phyloP scores from a whole-genome alignment of 208 protist genomes.

The Acanthamoeba lenticulata region DNA sequence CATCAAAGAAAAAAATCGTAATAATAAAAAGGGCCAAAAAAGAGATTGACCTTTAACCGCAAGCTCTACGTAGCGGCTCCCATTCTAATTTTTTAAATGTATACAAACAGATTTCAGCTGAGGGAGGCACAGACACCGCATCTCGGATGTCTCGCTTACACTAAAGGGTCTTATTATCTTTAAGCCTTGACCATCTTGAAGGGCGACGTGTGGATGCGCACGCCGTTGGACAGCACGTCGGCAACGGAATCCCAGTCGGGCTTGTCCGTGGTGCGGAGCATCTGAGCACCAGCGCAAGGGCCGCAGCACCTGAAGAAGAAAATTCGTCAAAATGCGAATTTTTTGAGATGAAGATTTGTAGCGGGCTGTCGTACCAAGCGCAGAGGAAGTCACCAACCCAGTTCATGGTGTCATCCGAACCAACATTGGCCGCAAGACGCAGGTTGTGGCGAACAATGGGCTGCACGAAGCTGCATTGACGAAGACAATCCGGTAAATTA shows the following conservation, averaged over 20 bases:
- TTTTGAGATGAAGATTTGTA: not conserved
- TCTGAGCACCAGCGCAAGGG: conserved; percentile 15
- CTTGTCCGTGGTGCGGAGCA: conserved; percentile 56
- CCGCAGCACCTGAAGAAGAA: conserved; percentile 25
- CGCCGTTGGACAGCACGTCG: not conserved
- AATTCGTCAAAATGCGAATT: not conserved
- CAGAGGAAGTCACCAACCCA: conserved; percentile 48
- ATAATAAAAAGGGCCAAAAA: too few species aligned
- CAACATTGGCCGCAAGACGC: conserved; percentile 37
- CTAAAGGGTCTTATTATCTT: not conserved
- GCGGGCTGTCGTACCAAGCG: not conserved
- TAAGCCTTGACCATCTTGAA: conserved; percentile 64
- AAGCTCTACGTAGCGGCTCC: too few species aligned
- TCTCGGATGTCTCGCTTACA: too few species aligned
- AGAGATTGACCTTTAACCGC: too few species aligned
- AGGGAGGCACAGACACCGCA: not conserved
- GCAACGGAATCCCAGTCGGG: conserved; percentile 41
- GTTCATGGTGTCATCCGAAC: conserved; percentile 35
- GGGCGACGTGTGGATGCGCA: not conserved
- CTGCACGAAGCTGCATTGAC: not conserved
- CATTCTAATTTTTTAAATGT: not conserved
- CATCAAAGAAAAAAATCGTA: too few species aligned
- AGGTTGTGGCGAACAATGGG: conserved; percentile 44
- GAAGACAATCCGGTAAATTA: not conserved
- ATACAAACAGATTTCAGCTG: not conserved